Base-by-base conservation (phyloP, 805 yeast species). In the Nakazawaea peltata region DNA sequence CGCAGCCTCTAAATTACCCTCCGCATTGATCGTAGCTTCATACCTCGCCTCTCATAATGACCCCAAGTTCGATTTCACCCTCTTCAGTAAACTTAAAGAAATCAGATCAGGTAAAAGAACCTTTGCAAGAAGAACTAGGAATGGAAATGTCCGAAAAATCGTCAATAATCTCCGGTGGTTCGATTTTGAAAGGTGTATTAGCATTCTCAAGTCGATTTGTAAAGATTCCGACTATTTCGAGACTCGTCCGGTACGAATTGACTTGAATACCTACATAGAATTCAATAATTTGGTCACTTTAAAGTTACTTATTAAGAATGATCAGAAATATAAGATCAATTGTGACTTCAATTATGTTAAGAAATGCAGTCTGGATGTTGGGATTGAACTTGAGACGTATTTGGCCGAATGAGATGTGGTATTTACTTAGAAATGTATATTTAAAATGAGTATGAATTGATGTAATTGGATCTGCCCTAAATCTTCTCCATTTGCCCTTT, bases 1-100 rank as follows among this genome's bases (percentile, higher is more conserved):
- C 6, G 16, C 8, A n/a, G 13, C 18, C 12, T 21, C 15, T 15
- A 13, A 21, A 17, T 28, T 37, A 33, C 70, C 90, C 2, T 81
- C 83, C 49, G 84, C 71, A 49, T 56, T 88, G n/a, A 56, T 87
- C 12, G 69, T 86, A 22, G 85, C 95, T 1, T 78, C 94, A 1
- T 88, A 81, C 52, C 58, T 87, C 32, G 94, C 95, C 1, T 85
- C 95, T 0, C 82, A 72, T 49, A 73, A 76, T 37, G 82, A 80
- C 21, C 76, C 80, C 2, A 71, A 74, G 41, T 70, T 69, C 48
- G 97, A 87, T 54, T 59, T 77, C 47, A 70, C 74, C 34, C 61
- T 72, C 35, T 88, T 84, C 48, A 80, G 95, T 22, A 74, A 68
- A 41, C 61, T 81, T 29, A 72, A 65, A 42, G 73, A 68, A 11